These are phyloP conservation scores for Actinomortierella wolfii DNA, from an alignment of 371 early-diverging fungal species.

Conservation along the genomic window DNA sequence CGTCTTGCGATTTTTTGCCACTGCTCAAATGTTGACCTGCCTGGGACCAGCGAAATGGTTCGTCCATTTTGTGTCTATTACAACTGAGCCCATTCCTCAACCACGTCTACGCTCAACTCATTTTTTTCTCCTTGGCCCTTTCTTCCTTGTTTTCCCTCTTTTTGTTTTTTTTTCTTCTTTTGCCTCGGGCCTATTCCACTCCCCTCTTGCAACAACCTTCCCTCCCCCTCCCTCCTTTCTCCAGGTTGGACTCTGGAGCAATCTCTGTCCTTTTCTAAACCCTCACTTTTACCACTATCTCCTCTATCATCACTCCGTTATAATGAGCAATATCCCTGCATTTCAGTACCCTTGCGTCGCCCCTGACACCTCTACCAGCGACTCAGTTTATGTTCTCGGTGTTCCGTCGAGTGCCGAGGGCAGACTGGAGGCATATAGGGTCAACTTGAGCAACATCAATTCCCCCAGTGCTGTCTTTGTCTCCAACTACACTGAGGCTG, in stretches of 20 bases:
- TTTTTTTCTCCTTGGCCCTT: conserved; percentile 2
- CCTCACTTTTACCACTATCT: too few species aligned
- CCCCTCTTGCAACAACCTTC: too few species aligned
- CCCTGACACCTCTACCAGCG: conserved; percentile 1
- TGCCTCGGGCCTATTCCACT: too few species aligned
- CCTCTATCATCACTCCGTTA: conserved; percentile 3
- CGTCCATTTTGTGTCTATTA: conserved; percentile 18
- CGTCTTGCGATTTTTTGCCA: not conserved
- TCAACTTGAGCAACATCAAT: conserved; percentile 27
- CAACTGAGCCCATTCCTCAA: conserved; percentile 8
- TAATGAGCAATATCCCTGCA: conserved; percentile 11
- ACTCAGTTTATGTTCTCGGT: conserved; percentile 17
- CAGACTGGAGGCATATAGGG: conserved; percentile 15
- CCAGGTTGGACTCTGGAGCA: too few species aligned
- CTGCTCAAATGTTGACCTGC: not conserved
- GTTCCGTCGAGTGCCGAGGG: conserved; percentile 15
- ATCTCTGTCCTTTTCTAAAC: not conserved
- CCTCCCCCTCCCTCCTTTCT: too few species aligned
- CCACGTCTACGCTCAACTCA: too few species aligned
- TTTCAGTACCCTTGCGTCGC: conserved; percentile 21
- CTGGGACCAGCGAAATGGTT: conserved; percentile 13
- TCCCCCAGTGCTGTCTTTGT: conserved; percentile 18
- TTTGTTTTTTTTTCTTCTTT: not conserved
- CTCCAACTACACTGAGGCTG: conserved; percentile 6
- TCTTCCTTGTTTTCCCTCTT: not conserved